These are phyloP conservation scores for Chlorella sp. DNA, from an alignment of 139 green algal genomes.

Conservation along the genomic window DNA sequence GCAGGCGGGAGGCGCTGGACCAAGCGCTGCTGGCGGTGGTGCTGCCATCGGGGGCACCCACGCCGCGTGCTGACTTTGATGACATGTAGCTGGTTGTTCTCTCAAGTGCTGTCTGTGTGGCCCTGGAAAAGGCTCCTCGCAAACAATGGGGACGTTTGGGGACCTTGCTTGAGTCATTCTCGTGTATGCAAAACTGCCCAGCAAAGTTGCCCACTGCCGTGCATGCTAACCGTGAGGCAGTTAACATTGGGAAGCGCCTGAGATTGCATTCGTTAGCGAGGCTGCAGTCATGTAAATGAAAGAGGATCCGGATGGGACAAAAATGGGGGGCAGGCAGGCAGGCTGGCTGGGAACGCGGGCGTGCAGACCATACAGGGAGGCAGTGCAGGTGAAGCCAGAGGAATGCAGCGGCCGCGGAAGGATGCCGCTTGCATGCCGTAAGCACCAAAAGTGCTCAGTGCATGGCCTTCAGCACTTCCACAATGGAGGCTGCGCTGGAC, in stretches of 20 bases:
- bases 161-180: background rate
- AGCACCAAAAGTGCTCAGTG: slow-evolving; percentile 29
- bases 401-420: background rate
- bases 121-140: too few species aligned
- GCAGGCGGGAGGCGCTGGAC: background rate
- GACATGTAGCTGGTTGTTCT: background rate
- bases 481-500: slow-evolving; percentile 34
- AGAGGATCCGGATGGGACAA: background rate
- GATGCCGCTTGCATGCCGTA: background rate
- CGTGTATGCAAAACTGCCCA: background rate
- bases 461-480: slow-evolving; percentile 36
- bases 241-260: background rate
- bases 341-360: too few species aligned
- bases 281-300: background rate
- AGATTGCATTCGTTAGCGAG: background rate
- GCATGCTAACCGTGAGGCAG: background rate
- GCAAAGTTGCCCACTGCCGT: too few species aligned
- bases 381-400: background rate
- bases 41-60: background rate
- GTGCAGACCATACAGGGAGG: background rate
- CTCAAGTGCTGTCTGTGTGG: too few species aligned
- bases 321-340: background rate
- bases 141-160: background rate
- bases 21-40: background rate
- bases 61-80: background rate